These are phyloP conservation scores for Flueggea neowawraea DNA, from an alignment of 441 rosid genomes.

Conservation along the genomic window DNA sequence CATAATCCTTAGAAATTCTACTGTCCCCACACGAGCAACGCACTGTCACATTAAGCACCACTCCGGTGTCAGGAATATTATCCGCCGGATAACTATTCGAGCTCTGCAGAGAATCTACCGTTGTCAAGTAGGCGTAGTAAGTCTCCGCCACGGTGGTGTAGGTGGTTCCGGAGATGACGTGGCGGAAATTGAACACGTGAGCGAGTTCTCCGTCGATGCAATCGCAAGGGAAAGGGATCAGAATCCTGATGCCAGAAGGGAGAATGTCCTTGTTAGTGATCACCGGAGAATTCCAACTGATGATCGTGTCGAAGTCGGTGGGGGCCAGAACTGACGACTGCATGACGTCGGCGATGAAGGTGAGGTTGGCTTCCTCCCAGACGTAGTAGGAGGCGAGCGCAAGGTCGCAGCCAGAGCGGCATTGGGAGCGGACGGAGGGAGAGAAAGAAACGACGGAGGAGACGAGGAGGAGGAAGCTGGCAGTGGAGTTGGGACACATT, in stretches of 20 bases:
- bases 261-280: slow-evolving; percentile 35
- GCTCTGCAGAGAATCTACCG: slow-evolving; percentile 20
- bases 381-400: slow-evolving; percentile 69
- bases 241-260: slow-evolving; percentile 13
- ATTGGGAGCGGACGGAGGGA: slow-evolving; percentile 31
- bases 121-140: slow-evolving; percentile 46
- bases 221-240: slow-evolving; percentile 60
- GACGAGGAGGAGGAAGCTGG: no score
- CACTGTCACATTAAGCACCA: slow-evolving; percentile 45
- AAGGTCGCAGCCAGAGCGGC: slow-evolving; percentile 38
- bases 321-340: slow-evolving; percentile 13
- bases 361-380: slow-evolving; percentile 24
- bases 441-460: no score
- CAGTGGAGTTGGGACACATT: no score
- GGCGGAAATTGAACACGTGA: slow-evolving; percentile 31
- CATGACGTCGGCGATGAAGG: slow-evolving; percentile 34
- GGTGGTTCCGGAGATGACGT: slow-evolving; percentile 19
- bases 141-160: slow-evolving; percentile 22
- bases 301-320: slow-evolving; percentile 26
- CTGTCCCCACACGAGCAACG: slow-evolving; percentile 63
- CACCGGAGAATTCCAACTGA: slow-evolving; percentile 27
- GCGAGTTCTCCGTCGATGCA: slow-evolving; percentile 45
- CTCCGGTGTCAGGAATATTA: slow-evolving; percentile 34
- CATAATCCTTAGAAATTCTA: slow-evolving; percentile 37
- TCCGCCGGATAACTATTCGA: slow-evolving; percentile 24